Base-by-base conservation (phyloP, 83 land plant genomes). In the Picea abies region DNA sequence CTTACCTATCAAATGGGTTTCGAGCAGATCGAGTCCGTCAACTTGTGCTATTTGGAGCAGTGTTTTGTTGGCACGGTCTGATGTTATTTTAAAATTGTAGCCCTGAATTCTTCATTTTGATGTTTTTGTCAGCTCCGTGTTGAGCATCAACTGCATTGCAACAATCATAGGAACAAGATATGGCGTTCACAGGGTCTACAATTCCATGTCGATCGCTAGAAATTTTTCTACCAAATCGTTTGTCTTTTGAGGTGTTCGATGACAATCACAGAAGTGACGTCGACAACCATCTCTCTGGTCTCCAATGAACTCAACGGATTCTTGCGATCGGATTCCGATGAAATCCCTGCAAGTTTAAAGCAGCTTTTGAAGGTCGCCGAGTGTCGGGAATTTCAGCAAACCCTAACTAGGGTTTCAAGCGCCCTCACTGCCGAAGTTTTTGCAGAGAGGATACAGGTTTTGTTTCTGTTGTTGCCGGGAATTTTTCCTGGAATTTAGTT, bases 401-500 rank as follows among this genome's bases (percentile, higher is more conserved):
- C 94, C 8, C 11, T 95, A 4, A 44, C 82, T 19, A 85, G 85
- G 83, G 52, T 94, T 39, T 76, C 93, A 23, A 84, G 88, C 22
- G 87, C 95, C 29, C 17, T 94, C 19, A 91, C 94, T 0, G 82
- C 80, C 0, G 97, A 98, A 4, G 20, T 93, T 23, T 29, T 85
- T 0, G 4, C 4, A 56, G 60, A 56, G 16, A 56, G 4, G 60
- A 96, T 37, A 83, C 91, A 17, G 94, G 99, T n/a, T 94, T 98
- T 78, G 96, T 84, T 58, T 93, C 97, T 25, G 89, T 90, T 22
- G 92, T 96, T 6, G 96, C 90, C 3, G 97, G 96, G 11, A 90
- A 92, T 79, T 91, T 94, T 78, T 94, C 99, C 0, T 89, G 95
- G 84, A 96, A 88, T 72, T 15, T 94, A 63, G 96, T 94, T 15